Base-by-base conservation (phyloP, 1,284 basidiomycete genomes). In the Neotropicomus parvogracilis region DNA sequence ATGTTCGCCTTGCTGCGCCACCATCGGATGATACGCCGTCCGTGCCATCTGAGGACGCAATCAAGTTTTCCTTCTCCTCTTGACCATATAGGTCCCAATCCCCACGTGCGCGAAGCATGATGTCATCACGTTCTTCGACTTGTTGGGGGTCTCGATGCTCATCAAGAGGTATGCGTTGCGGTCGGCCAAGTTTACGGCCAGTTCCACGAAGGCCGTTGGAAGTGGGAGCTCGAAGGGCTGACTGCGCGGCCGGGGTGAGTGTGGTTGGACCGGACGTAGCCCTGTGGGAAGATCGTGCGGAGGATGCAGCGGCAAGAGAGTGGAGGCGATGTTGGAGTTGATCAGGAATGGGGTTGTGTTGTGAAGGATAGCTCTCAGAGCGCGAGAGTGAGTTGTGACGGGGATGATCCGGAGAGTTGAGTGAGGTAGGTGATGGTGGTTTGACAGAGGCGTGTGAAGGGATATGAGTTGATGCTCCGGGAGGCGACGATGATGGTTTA, bases 361-460 rank as follows among this genome's bases (percentile, higher is more conserved):
- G 63, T 16, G 35, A 44, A 31, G 74, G 59, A 57, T 72, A 74
- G 57, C 80, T 85, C 60, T 87, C 83, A 37, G 85, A 84, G 24
- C 81, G 78, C 6, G 83, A 78, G 16, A 87, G 71, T 2, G 83
- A 78, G 33, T 70, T 65, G 37, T 80, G 73, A 46, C 70, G 64
- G 26, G 57, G 36, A 29, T 54, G 58, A 14, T 65, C 53, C 10
- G 74, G 74, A 20, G 74, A 70, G 46, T 65, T 59, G 24, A 69
- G 62, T 3, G 68, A 54, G 62, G 69, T 35, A 49, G 64, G 53
- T 58, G 68, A 60, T 60, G 70, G 60, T 36, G 66, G 62, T 43
- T 63, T 66, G 38, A 44, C 40, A 40, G 63, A 36, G 41, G 48
- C 20, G 33, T 64, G 55, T 7, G 62, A 43, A 28, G 52, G 46